Conservation (phyloP, 2,329 filamentous ascomycete genomes). For the Xylariales sp. region DNA sequence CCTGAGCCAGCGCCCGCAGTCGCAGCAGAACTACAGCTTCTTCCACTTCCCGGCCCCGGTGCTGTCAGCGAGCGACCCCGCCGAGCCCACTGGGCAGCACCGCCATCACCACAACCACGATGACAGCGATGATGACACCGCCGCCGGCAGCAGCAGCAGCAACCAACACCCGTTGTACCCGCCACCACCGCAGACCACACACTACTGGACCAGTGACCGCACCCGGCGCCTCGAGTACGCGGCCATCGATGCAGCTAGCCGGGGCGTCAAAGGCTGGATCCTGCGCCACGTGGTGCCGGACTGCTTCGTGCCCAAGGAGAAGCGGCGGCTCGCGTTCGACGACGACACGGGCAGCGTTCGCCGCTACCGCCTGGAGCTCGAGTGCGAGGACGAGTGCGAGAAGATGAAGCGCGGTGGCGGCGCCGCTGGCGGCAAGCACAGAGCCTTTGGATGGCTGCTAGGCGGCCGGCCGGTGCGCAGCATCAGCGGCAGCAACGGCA, state of each 20-base stretch:
- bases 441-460: constrained; percentile 24
- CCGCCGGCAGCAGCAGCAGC: no score
- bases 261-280: constrained; percentile 57
- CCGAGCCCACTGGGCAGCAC: no score
- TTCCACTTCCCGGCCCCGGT: constrained; percentile 46
- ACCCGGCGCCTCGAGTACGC: constrained; percentile 62
- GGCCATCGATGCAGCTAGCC: constrained; percentile 59
- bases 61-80: no score
- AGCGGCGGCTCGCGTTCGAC: constrained; percentile 50
- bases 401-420: no score
- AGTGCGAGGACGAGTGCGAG: constrained; percentile 34
- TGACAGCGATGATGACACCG: no score
- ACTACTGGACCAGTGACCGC: constrained; percentile 64
- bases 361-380: constrained; percentile 56
- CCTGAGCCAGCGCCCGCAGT: constrained; percentile 9
- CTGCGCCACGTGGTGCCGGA: constrained; percentile 54
- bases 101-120: no score
- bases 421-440: constrained; percentile 11
- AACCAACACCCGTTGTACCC: no score
- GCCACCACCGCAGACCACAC: constrained; percentile 53
- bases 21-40: constrained; percentile 31
- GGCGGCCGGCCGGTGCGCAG: constrained; percentile 11
- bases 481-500: background rate
- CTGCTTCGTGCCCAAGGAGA: constrained; percentile 50
- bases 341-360: constrained; percentile 61